A percentile compares a stretch with the other conserved stretches of the same genome.
Evolutionary conservation across 768 basidiomycete species (phyloP).

Genomic region (Inosperma sp.): DNA sequence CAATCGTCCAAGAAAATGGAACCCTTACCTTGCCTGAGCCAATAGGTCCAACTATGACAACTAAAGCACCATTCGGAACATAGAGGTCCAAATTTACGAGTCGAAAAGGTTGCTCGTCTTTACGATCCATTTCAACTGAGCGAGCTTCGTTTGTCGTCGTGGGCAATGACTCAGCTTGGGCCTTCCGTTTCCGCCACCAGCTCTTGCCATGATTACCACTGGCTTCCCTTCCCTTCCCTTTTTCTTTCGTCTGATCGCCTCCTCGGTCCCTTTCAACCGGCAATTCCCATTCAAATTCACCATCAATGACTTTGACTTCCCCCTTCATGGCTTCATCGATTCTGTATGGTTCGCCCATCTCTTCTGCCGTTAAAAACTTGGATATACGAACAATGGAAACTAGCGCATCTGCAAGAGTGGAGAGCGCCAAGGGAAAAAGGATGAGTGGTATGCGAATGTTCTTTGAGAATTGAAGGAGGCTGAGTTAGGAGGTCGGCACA

Average conservation of each 20-base stretch:
- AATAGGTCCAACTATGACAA: slow-evolving; percentile 71
- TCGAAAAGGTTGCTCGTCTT: slow-evolving; percentile 7
- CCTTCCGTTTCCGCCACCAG: neutral
- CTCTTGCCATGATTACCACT: neutral
- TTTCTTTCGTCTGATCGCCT: neutral
- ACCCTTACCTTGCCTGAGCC: slow-evolving; percentile 61
- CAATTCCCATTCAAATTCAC: slow-evolving; percentile 51
- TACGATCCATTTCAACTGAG: slow-evolving; percentile 1
- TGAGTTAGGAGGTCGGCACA: neutral
- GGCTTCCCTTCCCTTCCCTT: neutral
- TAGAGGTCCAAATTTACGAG: slow-evolving; percentile 36
- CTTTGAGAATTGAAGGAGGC: slow-evolving; percentile 24
- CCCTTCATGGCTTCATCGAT: slow-evolving; percentile 37
- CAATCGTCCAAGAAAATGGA: neutral
- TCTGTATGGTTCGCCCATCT: slow-evolving; percentile 42
- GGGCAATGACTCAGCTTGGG: neutral
- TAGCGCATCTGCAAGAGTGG: slow-evolving; percentile 43
- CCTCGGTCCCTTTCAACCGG: slow-evolving; percentile 20
- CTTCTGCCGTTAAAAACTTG: slow-evolving; percentile 50
- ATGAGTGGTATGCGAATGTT: slow-evolving; percentile 55
- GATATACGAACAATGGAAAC: slow-evolving; percentile 48
- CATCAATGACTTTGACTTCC: slow-evolving; percentile 44
- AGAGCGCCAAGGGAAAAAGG: slow-evolving; percentile 52
- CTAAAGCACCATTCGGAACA: slow-evolving; percentile 53
- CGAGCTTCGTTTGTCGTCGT: slow-evolving; percentile 6